phyloP scores from a whole-genome alignment of 2,329 filamentous ascomycete genomes.

The Elsinoe fawcettii region DNA sequence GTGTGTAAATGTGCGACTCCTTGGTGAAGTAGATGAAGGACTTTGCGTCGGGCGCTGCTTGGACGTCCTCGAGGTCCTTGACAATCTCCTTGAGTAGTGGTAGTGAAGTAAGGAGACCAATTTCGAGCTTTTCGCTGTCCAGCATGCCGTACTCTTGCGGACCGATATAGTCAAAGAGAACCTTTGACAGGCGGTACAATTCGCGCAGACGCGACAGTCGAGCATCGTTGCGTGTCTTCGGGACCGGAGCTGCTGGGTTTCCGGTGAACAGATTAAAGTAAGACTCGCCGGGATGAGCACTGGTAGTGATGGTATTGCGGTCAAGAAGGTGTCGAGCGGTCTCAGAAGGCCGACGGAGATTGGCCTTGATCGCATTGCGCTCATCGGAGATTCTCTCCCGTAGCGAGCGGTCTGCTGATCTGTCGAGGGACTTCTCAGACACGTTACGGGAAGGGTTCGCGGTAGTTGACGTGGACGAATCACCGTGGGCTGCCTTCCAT shows the following conservation, averaged over 20 bases:
- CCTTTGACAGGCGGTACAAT: conserved; percentile 86
- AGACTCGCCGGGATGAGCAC: conserved; percentile 44
- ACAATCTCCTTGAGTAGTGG: conserved; percentile 95
- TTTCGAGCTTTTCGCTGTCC: conserved; percentile 95
- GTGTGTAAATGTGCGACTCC: conserved; percentile 96
- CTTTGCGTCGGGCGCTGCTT: conserved; percentile 87
- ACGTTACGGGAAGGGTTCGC: not conserved
- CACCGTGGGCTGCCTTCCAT: conserved; percentile 18
- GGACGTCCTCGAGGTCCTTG: conserved; percentile 91
- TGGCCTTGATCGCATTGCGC: conserved; percentile 19
- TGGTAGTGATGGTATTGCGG: conserved; percentile 17
- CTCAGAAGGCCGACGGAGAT: conserved; percentile 48
- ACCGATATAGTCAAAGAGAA: conserved; percentile 96
- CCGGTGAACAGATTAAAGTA: conserved; percentile 91
- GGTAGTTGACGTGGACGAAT: conserved; percentile 4
- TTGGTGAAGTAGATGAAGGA: conserved; percentile 99
- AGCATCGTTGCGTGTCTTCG: conserved; percentile 72
- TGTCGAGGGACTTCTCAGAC: conserved; percentile 4
- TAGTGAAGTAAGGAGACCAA: conserved; percentile 85
- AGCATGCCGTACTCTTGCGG: conserved; percentile 97
- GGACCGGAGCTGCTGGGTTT: conserved; percentile 28
- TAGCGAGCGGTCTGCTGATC: not conserved
- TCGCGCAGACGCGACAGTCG: conserved; percentile 84
- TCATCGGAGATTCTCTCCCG: conserved; percentile 9
- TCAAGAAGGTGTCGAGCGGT: conserved; percentile 24